Evolutionary conservation across 179 eudicot genomes (phyloP).

Genomic region (Beta lomatogona): DNA sequence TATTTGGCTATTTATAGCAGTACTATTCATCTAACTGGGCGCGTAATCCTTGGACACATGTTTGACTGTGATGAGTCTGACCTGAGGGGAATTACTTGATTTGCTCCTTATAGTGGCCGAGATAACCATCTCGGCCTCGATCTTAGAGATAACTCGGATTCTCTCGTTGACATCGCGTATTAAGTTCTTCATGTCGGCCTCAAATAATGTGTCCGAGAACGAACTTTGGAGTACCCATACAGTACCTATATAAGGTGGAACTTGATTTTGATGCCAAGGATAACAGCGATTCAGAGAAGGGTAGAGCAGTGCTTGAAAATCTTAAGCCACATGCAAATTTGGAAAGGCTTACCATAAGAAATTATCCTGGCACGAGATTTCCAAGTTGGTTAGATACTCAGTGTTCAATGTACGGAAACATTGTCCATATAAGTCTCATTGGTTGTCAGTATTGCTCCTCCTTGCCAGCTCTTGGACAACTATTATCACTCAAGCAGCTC

Average conservation of each 20-base stretch:
- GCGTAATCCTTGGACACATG: no score
- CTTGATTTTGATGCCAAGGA: neutral
- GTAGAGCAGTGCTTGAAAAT: constrained; percentile 9
- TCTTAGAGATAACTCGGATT: no score
- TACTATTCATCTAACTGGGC: no score
- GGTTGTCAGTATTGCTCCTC: constrained; percentile 26
- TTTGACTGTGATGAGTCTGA: no score
- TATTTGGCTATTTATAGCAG: no score
- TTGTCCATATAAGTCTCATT: constrained; percentile 8
- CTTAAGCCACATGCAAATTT: constrained; percentile 21
- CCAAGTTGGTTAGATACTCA: constrained; percentile 32
- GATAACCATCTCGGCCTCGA: no score
- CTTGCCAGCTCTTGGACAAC: constrained; percentile 35
- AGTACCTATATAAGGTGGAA: neutral
- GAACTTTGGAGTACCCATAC: no score
- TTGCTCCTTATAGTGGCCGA: no score
- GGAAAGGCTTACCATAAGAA: constrained; percentile 19
- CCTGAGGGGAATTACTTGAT: no score
- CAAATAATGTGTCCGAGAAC: no score
- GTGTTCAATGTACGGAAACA: neutral
- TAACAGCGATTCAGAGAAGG: neutral
- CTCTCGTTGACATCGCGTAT: no score
- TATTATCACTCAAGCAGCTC: constrained; percentile 29
- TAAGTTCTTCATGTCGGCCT: no score
- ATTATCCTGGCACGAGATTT: constrained; percentile 21